Conservation (phyloP, 805 yeast species). For the Ogataea zsoltii region DNA sequence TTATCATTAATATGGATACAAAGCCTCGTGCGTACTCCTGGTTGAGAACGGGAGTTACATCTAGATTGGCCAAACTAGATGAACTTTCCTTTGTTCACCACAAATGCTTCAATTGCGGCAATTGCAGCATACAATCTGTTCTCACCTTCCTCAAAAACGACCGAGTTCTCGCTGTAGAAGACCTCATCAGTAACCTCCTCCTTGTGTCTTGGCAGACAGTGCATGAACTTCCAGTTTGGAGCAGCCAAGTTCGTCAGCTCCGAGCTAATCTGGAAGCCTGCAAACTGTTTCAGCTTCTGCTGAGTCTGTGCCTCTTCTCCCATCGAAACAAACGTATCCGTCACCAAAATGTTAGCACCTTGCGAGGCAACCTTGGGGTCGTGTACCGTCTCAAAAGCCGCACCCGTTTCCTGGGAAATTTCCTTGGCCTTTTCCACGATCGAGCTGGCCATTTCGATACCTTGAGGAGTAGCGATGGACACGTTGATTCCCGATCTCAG, state of each 20-base stretch:
- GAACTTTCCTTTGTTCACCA: constrained; percentile 74
- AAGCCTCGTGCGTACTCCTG: no score
- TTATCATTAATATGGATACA: no score
- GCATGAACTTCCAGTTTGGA: constrained; percentile 88
- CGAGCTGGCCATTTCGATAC: constrained; percentile 58
- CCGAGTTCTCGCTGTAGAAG: constrained; percentile 77
- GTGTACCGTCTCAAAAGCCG: constrained; percentile 58
- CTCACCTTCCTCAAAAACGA: constrained; percentile 95
- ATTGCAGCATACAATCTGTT: constrained; percentile 95
- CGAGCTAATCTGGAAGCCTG: constrained; percentile 79
- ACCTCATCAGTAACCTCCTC: constrained; percentile 95
- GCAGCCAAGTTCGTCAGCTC: constrained; percentile 67
- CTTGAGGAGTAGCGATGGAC: constrained; percentile 80
- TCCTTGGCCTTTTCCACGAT: constrained; percentile 56
- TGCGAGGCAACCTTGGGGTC: constrained; percentile 76
- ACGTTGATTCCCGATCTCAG: constrained; percentile 82
- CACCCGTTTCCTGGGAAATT: constrained; percentile 52
- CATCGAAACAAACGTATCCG: constrained; percentile 98
- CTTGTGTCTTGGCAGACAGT: constrained; percentile 92
- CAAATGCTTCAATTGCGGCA: constrained; percentile 89
- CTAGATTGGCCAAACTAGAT: background rate
- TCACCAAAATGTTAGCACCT: constrained; percentile 79
- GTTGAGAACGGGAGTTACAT: no score
- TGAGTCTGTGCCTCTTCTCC: constrained; percentile 86
- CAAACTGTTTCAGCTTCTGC: constrained; percentile 74